A percentile compares a stretch with the other conserved stretches of the same genome.
phyloP scores from a whole-genome alignment of 345 rosid species.

The Balakata baccata region DNA sequence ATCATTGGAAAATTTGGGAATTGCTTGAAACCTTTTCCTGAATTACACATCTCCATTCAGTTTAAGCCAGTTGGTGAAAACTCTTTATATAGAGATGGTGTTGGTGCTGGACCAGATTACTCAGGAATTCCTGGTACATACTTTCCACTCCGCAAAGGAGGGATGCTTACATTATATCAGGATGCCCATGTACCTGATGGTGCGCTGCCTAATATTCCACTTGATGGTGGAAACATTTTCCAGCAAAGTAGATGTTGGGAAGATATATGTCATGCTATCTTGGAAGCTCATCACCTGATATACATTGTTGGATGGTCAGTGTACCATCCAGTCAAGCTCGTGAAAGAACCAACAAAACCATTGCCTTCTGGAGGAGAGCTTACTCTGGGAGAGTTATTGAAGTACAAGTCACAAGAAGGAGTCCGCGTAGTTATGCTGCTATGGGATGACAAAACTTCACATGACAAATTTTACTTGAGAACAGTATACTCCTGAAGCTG shows the following conservation, averaged over 20 bases:
- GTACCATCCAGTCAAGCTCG: conserved; percentile 52
- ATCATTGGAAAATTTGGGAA: conserved; percentile 28
- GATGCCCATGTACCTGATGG: conserved; percentile 61
- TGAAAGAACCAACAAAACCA: conserved; percentile 57
- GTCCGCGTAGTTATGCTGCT: conserved; percentile 56
- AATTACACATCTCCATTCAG: conserved; percentile 47
- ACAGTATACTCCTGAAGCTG: conserved; percentile 33
- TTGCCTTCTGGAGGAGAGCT: conserved; percentile 56
- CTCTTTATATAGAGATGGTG: conserved; percentile 41
- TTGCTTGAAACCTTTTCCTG: conserved; percentile 41
- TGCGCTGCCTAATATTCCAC: conserved; percentile 50
- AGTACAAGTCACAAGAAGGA: conserved; percentile 71
- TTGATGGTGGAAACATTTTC: conserved; percentile 49
- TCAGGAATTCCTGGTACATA: conserved; percentile 56
- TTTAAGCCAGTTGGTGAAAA: conserved; percentile 39
- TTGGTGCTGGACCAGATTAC: conserved; percentile 55
- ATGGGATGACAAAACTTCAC: conserved; percentile 81
- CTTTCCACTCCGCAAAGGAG: conserved; percentile 61
- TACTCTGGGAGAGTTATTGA: conserved; percentile 55
- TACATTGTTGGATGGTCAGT: conserved; percentile 68
- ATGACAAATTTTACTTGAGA: conserved; percentile 53
- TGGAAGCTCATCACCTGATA: conserved; percentile 61
- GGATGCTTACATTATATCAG: conserved; percentile 58
- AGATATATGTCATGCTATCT: conserved; percentile 66
- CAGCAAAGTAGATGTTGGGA: conserved; percentile 63